Evolutionary conservation across 208 protist species (phyloP), one percentile per base, ranked within the genome.

Genomic region (Leishmania braziliensis): DNA sequence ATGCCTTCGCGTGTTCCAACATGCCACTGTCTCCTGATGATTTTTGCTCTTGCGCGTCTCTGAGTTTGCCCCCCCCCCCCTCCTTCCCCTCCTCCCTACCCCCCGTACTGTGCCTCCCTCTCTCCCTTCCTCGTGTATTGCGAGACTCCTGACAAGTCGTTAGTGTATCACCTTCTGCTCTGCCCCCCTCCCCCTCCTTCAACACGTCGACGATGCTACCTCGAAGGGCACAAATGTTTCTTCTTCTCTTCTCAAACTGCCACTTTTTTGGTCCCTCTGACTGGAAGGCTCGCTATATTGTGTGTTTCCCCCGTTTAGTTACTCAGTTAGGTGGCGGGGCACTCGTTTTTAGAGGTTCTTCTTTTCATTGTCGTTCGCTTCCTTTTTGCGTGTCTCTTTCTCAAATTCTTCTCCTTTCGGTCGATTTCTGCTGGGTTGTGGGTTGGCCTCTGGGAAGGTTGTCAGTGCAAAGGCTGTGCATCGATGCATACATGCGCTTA

Each of bases 381-480:
- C 12, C 39, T 43, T 65, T n/a, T 18, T 43, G 8, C 36, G 29
- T 20, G 26, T 46, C 39, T 69, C 3, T 20, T 54, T 54, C 63
- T 74, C 60, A 26, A 26, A 29, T 75, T 51, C 39, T 18, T 36
- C 26, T 78, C 75, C 72, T 84, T 62, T 87, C 26, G 20, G 65
- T 56, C 14, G 60, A 36, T 36, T 65, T 5, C 29, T 39, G 14
- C 9, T 14, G 60, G 56, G 56, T 39, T 9, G 0, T 39, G 29
- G 29, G 0, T n/a, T 18, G n/a, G 8, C 60, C 36, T 36, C 23
- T 26, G 10, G 23, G 23, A 62, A 62, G 18, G 8, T n/a, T 6
- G 56, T 62, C 5, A 5, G 18, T 62, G 56, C n/a, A 29, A 0
- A n/a, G 5, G 9, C 23, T n/a, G 10, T 62, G 6, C n/a, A n/a